These are phyloP conservation scores for Cladorrhinum sp. DNA, from an alignment of 2,329 filamentous ascomycete species.

Conservation along the genomic window DNA sequence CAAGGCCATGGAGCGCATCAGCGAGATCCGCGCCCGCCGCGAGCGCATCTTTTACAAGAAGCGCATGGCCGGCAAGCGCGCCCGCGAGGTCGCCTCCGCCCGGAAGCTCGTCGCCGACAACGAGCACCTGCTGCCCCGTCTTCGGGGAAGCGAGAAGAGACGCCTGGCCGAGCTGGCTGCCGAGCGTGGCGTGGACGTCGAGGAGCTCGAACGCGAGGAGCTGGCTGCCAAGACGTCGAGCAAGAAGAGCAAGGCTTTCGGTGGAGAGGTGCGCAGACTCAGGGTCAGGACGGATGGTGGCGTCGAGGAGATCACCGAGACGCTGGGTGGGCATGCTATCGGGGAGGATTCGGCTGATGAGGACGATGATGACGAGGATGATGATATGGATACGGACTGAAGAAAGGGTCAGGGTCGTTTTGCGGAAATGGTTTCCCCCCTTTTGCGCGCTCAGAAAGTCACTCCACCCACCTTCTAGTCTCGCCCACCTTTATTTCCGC, in stretches of 20 bases:
- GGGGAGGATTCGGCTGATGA: slow-evolving; percentile 34
- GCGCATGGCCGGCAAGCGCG: slow-evolving; percentile 87
- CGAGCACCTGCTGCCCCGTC: slow-evolving; percentile 81
- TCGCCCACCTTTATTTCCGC: no score
- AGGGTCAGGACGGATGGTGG: slow-evolving; percentile 39
- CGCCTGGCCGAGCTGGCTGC: slow-evolving; percentile 56
- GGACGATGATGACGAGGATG: slow-evolving; percentile 37
- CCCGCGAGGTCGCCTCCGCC: slow-evolving; percentile 73
- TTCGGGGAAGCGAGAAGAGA: slow-evolving; percentile 66
- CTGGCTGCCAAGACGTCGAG: slow-evolving; percentile 24
- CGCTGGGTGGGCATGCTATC: slow-evolving; percentile 22
- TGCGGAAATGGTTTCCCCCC: not conserved
- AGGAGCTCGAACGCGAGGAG: slow-evolving; percentile 38
- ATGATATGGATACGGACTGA: slow-evolving; percentile 45
- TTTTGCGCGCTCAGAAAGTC: not conserved
- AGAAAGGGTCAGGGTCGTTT: not conserved
- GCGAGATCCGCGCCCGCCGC: slow-evolving; percentile 77
- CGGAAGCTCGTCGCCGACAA: slow-evolving; percentile 88
- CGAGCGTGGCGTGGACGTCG: slow-evolving; percentile 40
- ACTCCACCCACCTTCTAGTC: not conserved
- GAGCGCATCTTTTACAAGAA: slow-evolving; percentile 93
- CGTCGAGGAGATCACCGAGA: slow-evolving; percentile 39
- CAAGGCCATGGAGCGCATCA: slow-evolving; percentile 85
- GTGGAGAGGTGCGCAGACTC: slow-evolving; percentile 40
- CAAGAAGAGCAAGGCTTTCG: slow-evolving; percentile 37